Conservation (phyloP, 2,329 filamentous ascomycete genomes). For the Cytospora piceicola region DNA sequence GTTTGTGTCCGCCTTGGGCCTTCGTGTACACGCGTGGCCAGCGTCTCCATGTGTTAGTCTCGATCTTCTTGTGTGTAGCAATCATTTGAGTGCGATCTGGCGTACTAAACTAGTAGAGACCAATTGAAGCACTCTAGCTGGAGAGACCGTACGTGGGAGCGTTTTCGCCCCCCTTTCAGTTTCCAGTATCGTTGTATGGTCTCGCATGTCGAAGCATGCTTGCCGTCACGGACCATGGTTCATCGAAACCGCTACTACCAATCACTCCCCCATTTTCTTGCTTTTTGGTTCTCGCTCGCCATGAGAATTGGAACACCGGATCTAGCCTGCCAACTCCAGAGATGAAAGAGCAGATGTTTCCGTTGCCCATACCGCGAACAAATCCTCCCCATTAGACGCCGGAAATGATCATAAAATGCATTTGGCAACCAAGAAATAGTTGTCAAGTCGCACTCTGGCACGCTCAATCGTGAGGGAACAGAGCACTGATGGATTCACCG, state of each 20-base stretch:
- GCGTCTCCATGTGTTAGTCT: slow-evolving; percentile 16
- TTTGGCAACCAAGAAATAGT: slow-evolving; percentile 4
- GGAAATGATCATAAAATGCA: slow-evolving; percentile 20
- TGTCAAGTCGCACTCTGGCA: not conserved
- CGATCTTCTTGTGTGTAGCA: slow-evolving; percentile 22
- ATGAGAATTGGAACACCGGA: slow-evolving; percentile 18
- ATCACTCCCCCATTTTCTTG: slow-evolving; percentile 18
- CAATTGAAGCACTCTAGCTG: not conserved
- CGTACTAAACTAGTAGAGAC: slow-evolving; percentile 9
- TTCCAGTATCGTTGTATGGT: slow-evolving; percentile 10
- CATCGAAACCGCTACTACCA: not conserved
- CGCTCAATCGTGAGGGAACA: slow-evolving; percentile 80
- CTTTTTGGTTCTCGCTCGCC: slow-evolving; percentile 21
- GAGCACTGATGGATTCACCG: slow-evolving; percentile 93
- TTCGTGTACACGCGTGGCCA: not conserved
- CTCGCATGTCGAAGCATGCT: slow-evolving; percentile 14
- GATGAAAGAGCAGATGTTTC: slow-evolving; percentile 17
- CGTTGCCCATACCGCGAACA: slow-evolving; percentile 25
- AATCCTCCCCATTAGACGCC: slow-evolving; percentile 25
- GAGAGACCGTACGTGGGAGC: slow-evolving; percentile 11
- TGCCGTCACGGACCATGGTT: not conserved
- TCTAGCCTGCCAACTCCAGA: slow-evolving; percentile 30
- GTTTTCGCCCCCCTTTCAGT: slow-evolving; percentile 2
- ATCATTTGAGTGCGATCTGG: slow-evolving; percentile 15
- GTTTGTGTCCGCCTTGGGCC: not conserved